These are phyloP conservation scores for Blastocystis sp. DNA, from an alignment of 352 stramenopile genomes.

Conservation along the genomic window DNA sequence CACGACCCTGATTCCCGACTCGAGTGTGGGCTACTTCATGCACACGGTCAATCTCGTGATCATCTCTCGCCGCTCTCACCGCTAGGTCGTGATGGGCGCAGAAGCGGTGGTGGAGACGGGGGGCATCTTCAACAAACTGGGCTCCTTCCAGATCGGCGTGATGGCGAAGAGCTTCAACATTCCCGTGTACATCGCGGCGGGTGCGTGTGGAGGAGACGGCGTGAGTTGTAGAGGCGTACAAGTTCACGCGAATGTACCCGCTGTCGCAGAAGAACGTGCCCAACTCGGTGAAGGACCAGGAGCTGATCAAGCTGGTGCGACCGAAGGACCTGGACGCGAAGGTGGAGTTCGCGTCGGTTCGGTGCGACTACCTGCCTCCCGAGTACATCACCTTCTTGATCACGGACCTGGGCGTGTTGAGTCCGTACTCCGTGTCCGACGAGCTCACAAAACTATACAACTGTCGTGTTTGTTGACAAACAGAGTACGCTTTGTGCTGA, in stretches of 20 bases:
- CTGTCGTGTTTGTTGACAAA: slow-evolving; percentile 67
- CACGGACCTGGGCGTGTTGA: slow-evolving; percentile 64
- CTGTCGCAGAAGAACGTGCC: slow-evolving; percentile 59
- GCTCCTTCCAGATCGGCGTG: slow-evolving; percentile 66
- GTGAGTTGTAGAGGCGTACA: slow-evolving; percentile 30
- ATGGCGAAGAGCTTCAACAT: slow-evolving; percentile 69
- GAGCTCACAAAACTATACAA: slow-evolving; percentile 61
- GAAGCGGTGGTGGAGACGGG: slow-evolving; percentile 66
- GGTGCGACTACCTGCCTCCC: slow-evolving; percentile 56
- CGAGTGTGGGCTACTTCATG: slow-evolving; percentile 71
- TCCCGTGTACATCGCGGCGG: slow-evolving; percentile 64
- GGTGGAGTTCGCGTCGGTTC: slow-evolving; percentile 46
- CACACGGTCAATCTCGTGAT: slow-evolving; percentile 41
- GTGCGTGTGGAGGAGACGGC: background rate
- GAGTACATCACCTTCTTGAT: slow-evolving; percentile 63
- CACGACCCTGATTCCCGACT: slow-evolving; percentile 71
- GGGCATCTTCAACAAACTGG: slow-evolving; percentile 73
- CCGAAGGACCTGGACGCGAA: slow-evolving; percentile 35
- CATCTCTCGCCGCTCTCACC: background rate
- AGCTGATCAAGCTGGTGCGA: background rate
- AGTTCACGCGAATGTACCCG: slow-evolving; percentile 67
- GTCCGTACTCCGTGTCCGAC: slow-evolving; percentile 42
- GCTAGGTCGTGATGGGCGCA: slow-evolving; percentile 40
- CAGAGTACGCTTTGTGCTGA: slow-evolving; percentile 9
- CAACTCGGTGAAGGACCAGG: background rate